A percentile compares a stretch with the other conserved stretches of the same genome.
Conservation (phyloP, 2,329 filamentous ascomycete species). For the Achaetomium macrosporum region DNA sequence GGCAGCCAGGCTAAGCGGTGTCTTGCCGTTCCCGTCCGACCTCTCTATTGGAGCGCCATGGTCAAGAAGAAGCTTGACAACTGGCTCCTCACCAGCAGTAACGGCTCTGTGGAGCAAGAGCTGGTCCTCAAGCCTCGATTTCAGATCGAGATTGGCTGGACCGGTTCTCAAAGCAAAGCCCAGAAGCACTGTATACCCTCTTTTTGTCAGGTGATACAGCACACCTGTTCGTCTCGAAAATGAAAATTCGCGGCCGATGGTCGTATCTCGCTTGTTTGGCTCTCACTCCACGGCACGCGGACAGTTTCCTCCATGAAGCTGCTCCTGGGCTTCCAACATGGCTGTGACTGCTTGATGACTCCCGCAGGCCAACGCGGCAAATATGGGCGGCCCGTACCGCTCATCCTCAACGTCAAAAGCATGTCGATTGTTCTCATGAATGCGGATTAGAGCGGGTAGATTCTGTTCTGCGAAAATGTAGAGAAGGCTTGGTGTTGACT, state of each 20-base stretch:
- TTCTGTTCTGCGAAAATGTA: not conserved
- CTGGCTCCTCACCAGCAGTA: too few species aligned
- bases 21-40: not conserved
- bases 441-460: not conserved
- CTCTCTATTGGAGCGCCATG: not conserved
- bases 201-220: too few species aligned
- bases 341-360: conserved; percentile 7
- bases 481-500: not conserved
- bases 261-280: too few species aligned
- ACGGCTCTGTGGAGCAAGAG: too few species aligned
- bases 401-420: not conserved
- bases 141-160: too few species aligned
- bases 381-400: conserved; percentile 13
- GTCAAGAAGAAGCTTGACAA: not conserved
- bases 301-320: not conserved
- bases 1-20: not conserved
- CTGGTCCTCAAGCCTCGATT: too few species aligned
- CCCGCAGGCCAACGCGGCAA: conserved; percentile 12
- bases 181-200: too few species aligned
- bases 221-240: too few species aligned
- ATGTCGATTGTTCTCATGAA: not conserved
- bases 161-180: too few species aligned
- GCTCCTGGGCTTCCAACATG: too few species aligned
- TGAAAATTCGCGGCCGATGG: too few species aligned
- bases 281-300: too few species aligned